phyloP scores from a whole-genome alignment of 176 grass and related monocot species.

The Oryza officinalis region DNA sequence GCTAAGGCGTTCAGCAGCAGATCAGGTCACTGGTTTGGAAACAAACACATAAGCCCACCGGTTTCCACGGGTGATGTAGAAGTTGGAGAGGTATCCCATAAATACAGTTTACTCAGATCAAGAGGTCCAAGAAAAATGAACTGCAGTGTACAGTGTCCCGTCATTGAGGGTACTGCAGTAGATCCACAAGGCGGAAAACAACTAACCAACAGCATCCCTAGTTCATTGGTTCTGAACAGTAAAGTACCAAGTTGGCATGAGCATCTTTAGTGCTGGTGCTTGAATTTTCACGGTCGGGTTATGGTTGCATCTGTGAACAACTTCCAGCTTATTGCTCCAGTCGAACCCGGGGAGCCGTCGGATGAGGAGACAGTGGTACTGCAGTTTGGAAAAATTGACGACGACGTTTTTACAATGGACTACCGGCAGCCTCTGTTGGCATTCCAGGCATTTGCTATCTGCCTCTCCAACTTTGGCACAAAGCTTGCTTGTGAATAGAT shows the following conservation, averaged over 20 bases:
- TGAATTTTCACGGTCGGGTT: constrained; percentile 65
- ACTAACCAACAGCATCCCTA: neutral
- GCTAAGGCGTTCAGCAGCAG: constrained; percentile 48
- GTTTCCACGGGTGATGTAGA: constrained; percentile 41
- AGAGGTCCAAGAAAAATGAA: constrained; percentile 56
- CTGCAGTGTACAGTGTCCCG: constrained; percentile 48
- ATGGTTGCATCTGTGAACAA: constrained; percentile 73
- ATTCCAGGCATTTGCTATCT: constrained; percentile 69
- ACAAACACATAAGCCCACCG: constrained; percentile 47
- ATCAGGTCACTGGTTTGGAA: constrained; percentile 35
- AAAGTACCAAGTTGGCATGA: constrained; percentile 63
- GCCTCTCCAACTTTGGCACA: constrained; percentile 33
- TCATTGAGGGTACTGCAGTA: neutral
- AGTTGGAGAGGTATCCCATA: constrained; percentile 45
- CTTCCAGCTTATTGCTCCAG: constrained; percentile 56
- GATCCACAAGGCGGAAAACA: neutral
- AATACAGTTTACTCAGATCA: constrained; percentile 61
- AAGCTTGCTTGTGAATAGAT: constrained; percentile 56
- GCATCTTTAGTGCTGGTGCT: constrained; percentile 62
- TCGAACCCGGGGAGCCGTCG: neutral
- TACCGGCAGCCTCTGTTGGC: constrained; percentile 54
- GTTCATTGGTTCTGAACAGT: constrained; percentile 52
- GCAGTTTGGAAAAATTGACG: constrained; percentile 64
- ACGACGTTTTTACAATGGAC: constrained; percentile 69
- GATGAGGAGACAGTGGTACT: constrained; percentile 59